These are phyloP conservation scores for Kwoniella sp. DNA, from an alignment of 768 basidiomycete species.

Conservation along the genomic window DNA sequence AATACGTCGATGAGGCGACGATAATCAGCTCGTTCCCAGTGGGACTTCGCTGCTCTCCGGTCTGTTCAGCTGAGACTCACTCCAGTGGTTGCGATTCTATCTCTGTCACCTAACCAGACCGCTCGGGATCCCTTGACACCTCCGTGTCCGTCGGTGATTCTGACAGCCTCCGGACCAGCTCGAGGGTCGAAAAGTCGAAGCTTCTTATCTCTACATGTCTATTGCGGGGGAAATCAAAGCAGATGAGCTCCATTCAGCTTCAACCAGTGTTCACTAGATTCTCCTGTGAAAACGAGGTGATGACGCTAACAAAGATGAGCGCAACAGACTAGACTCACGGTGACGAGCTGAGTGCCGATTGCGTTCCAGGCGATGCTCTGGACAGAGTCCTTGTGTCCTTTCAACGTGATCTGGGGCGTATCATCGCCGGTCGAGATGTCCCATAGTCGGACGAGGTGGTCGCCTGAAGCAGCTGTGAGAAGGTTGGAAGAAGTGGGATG, in stretches of 20 bases:
- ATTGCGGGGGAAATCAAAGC: neutral
- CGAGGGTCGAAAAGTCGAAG: constrained; percentile 90
- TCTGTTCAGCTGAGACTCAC: no score
- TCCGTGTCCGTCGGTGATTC: constrained; percentile 79
- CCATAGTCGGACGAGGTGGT: constrained; percentile 87
- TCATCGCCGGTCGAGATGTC: constrained; percentile 78
- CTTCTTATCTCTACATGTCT: constrained; percentile 88
- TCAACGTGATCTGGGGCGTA: constrained; percentile 64
- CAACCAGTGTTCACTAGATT: no score
- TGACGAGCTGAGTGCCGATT: constrained; percentile 77
- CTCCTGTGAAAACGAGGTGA: no score
- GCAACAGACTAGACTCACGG: constrained; percentile 53
- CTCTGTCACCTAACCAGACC: constrained; percentile 85
- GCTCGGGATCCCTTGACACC: constrained; percentile 92
- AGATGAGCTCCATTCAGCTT: no score
- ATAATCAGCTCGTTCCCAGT: no score
- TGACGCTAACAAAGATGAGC: neutral
- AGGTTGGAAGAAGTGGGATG: constrained; percentile 88
- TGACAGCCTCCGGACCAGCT: constrained; percentile 75
- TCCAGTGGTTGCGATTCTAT: constrained; percentile 89
- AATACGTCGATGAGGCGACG: neutral
- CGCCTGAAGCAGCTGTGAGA: constrained; percentile 75
- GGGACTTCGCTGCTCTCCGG: no score
- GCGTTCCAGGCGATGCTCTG: constrained; percentile 81
- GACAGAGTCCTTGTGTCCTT: constrained; percentile 82